Evolutionary conservation across 768 basidiomycete species (phyloP), one percentile per base, ranked within the genome.

Genomic region (Amanita rubescens): DNA sequence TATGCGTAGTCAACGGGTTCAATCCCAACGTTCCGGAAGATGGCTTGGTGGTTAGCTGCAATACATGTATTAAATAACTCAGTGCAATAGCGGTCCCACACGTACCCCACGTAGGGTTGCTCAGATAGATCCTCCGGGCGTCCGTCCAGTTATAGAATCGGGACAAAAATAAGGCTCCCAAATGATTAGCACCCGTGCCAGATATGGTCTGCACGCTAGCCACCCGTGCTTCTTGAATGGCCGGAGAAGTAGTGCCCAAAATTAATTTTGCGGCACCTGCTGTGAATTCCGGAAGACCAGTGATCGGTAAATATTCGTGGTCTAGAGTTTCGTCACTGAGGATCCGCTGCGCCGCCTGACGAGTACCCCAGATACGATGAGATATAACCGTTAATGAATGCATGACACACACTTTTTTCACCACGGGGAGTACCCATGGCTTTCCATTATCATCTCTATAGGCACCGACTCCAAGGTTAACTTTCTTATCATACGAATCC

Each of bases 161-260:
- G 57, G 84, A 82, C 59, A 97, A 70, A 76, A 96, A 96, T 49
- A 93, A 71, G 2, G 85, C 94, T 22, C 84, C 94, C 45, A 95
- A 79, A 69, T 95, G 94, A 73, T 95, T 94, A 46, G 94, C 94
- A 47, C 94, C 94, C 2, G 94, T 98, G 24, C 94, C 94, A 12
- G 92, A 95, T 59, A 96, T 89, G 12, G 94, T 94, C 72, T 98
- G 94, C 44, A 88, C 88, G 65, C 85, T 88, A 37, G 80, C 76
- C 30, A 84, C 84, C 48, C 91, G 81, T 27, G 74, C 75, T 56
- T 90, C 86, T 58, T 75, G 70, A 56, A 97, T 71, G 12, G 84
- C 88, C 49, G 76, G 73, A 14, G 87, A 87, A 44, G 82, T 72
- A n/a, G 75, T 33, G 5, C 92, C 90, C 37, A 96, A 75, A 41